Base-by-base conservation (phyloP, 257 asterid genomes). In the Solanum chilense region DNA sequence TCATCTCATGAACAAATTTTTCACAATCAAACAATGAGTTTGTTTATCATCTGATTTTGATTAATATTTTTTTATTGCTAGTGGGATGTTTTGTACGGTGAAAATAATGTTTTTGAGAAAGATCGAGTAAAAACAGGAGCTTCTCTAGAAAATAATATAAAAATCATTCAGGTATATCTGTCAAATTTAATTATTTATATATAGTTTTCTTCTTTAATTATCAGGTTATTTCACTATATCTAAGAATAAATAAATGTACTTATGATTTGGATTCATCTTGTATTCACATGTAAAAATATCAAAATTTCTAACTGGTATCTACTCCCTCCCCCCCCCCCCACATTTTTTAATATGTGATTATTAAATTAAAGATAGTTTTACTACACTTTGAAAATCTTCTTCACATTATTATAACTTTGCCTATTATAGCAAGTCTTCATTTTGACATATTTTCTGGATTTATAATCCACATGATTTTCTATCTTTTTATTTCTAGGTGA, bases 31-130 rank as follows among this genome's bases (percentile, higher is more conserved):
- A 10, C 27, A 44, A 44, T 25, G 4, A 31, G 3, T n/a, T 69
- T 27, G 49, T 47, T 4, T 45, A 21, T 70, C 23, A 23, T 13
- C 1, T 33, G 7, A 58, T 27, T 13, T 4, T 23, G 21, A 6
- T 12, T 45, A 37, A 37, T 25, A 6, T 5, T n/a, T 5, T n/a
- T 18, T 33, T 33, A 33, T 33, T 47, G 6, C 89, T 90, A 96
- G 98, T 96, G 98, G 98, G 98, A 96, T 85, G 90, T 90, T 41
- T 76, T 94, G 35, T 90, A 92, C n/a, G 56, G 87, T 86, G 96
- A 91, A 49, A 90, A 87, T 85, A 90, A 92, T 9, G 89, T 89
- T 69, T 82, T 39, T 84, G 88, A 91, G 56, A 90, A 92, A n/a
- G 96, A 96, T 16, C 92, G 83, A 81, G 88, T 96, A 88, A 64